Base-by-base conservation (phyloP, 352 stramenopile species). In the Pythium coloratum region DNA sequence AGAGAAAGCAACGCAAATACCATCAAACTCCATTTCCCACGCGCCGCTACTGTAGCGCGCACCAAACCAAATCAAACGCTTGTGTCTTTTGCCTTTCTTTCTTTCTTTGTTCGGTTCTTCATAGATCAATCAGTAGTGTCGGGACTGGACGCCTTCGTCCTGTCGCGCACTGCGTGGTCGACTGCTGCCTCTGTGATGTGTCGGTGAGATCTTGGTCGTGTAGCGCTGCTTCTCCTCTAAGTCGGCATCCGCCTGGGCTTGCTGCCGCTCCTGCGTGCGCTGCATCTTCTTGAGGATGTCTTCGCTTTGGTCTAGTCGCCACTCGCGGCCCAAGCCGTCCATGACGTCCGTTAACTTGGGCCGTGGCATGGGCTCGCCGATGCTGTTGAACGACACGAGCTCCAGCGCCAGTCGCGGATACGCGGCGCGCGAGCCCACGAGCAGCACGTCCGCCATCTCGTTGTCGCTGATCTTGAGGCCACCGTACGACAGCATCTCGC, bases 401-500 rank as follows among this genome's bases (percentile, higher is more conserved):
- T 40, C 58, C 20, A 56, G 50, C 18, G 62, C 62, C 8, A 68
- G 34, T 3, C 62, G 54, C 3, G 62, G 62, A 44, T 68, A 68
- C 20, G 55, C 62, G 10, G 51, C 40, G 42, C 55, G 62, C 2
- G 62, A 56, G 54, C 62, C 62, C 10, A 68, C 61, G 40, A 68
- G 62, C 32, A 68, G 54, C 42, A 68, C 62, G 46, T 68, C 62
- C 30, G 62, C 54, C 54, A 68, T 68, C 33, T 68, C 62, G 32
- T 55, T 54, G 54, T 68, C 62, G 26, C 62, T 68, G 54, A 68
- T 58, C 44, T 62, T 68, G 42, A 68, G 53, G 2, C 62, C 62
- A 20, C 62, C 62, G 42, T 68, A 68, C 40, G 62, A 53, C 12
- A 68, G 62, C 62, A 68, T 68, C 34, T 68, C 62, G 46, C 62